Evolutionary conservation across 2,329 filamentous ascomycete species (phyloP), one percentile per base, ranked within the genome.

Genomic region (Corinectria fuckeliana): DNA sequence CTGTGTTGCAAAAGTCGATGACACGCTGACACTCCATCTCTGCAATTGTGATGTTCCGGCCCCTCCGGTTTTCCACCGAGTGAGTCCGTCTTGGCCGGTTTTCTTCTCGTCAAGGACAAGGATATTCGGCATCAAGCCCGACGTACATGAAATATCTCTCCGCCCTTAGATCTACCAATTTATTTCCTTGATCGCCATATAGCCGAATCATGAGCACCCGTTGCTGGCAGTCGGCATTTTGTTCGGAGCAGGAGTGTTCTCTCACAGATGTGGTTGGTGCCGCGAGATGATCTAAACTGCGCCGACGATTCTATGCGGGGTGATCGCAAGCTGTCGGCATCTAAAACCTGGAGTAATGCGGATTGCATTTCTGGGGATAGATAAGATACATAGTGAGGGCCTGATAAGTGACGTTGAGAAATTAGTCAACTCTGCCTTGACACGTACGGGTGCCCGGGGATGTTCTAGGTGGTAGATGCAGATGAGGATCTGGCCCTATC

Each of bases 271-370:
- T 41, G 23, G n/a, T 26, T 30, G 14, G 21, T 20, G 38, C 36
- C 9, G 39, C 32, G 13, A 20, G 34, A 47, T n/a, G 28, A 38
- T 13, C n/a, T 32, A 13, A 49, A 28, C 34, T 50, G 44, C 30
- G n/a, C 42, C 20, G 26, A 36, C 39, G 8, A 16, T 39, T 18
- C 41, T 54, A 21, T 30, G 48, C 42, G 44, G 49, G 50, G 50
- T n/a, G n/a, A 42, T 49, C 28, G 38, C 42, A 38, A 28, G 50
- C 21, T 28, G 28, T 30, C 50, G 26, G 50, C 44, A 42, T 32
- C 30, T 50, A 54, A 58, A 54, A 48, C 50, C 56, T 58, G 56
- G 56, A 58, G 56, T 42, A 48, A 30, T 41, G 42, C 26, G 28
- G 34, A 26, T 21, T 11, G 41, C 1, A 26, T 18, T 44, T 53